phyloP scores from a whole-genome alignment of 768 basidiomycete genomes.

The Lactifluus piperatus region DNA sequence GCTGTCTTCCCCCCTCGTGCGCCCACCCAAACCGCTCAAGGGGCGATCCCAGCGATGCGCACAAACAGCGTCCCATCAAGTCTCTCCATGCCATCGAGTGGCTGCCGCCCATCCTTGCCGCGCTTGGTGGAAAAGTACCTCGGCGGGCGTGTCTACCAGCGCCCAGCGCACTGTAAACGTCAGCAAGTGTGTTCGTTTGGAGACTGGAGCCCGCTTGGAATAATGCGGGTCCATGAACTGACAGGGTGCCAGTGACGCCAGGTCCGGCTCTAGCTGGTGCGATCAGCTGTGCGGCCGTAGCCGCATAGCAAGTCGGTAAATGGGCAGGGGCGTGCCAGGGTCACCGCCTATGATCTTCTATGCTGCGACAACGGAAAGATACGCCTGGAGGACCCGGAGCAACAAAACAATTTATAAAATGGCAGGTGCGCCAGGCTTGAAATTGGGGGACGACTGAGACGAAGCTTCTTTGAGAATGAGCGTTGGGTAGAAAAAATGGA shows the following conservation, averaged over 20 bases:
- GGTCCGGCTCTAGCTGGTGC: slow-evolving; percentile 14
- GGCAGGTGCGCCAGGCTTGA: slow-evolving; percentile 20
- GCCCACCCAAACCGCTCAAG: slow-evolving; percentile 25
- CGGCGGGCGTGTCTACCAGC: slow-evolving; percentile 28
- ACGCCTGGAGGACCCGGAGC: slow-evolving; percentile 48
- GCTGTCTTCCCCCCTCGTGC: slow-evolving; percentile 1
- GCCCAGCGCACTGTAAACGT: slow-evolving; percentile 39
- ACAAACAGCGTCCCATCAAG: slow-evolving; percentile 60
- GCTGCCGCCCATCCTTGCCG: slow-evolving; percentile 4
- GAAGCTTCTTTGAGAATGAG: slow-evolving; percentile 27
- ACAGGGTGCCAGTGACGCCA: background rate
- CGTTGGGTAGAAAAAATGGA: slow-evolving; percentile 51
- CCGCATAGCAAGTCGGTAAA: slow-evolving; percentile 41
- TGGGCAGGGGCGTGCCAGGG: slow-evolving; percentile 37
- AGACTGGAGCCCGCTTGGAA: slow-evolving; percentile 44
- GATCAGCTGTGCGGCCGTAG: slow-evolving; percentile 11
- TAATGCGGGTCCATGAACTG: slow-evolving; percentile 44
- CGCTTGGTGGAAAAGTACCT: slow-evolving; percentile 25
- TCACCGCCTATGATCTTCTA: slow-evolving; percentile 53
- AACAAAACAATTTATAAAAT: slow-evolving; percentile 37
- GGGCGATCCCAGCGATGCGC: slow-evolving; percentile 45
- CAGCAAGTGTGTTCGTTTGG: slow-evolving; percentile 49
- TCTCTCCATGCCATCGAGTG: slow-evolving; percentile 40
- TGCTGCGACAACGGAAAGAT: slow-evolving; percentile 41
- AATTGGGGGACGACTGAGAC: background rate